Evolutionary conservation across 306 rosid species (phyloP).

Genomic region (Vigna mungo): DNA sequence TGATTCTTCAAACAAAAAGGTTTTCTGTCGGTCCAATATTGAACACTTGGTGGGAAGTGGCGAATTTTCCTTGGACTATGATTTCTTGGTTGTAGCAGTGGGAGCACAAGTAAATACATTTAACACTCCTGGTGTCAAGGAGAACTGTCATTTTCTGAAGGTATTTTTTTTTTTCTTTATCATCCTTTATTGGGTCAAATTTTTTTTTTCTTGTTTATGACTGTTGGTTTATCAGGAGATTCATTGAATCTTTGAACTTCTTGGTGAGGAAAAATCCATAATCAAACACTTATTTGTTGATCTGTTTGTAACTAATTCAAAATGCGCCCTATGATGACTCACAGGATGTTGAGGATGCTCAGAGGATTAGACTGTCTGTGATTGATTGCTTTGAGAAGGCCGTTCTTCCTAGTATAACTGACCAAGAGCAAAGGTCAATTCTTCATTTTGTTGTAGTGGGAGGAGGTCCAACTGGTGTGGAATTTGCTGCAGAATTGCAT

Average conservation of each 20-base stretch:
- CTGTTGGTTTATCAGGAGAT: conserved; percentile 34
- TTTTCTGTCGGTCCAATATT: conserved; percentile 63
- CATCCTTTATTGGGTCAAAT: conserved; percentile 13
- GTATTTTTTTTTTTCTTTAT: conserved; percentile 47
- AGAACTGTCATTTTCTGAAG: conserved; percentile 93
- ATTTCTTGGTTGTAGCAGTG: conserved; percentile 78
- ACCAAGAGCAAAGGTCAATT: conserved; percentile 75
- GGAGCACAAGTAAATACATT: conserved; percentile 97
- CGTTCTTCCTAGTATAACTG: conserved; percentile 77
- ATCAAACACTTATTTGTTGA: conserved; percentile 1
- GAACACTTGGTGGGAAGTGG: conserved; percentile 64
- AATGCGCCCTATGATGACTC: conserved; percentile 33
- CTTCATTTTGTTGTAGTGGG: conserved; percentile 98
- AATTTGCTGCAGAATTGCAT: conserved; percentile 98
- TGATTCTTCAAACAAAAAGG: conserved; percentile 76
- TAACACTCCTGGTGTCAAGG: conserved; percentile 89
- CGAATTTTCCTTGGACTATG: conserved; percentile 81
- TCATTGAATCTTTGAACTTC: conserved; percentile 22
- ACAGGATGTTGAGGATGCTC: conserved; percentile 96
- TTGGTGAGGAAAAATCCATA: conserved; percentile 13
- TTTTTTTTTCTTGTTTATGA: conserved; percentile 14
- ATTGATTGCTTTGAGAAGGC: conserved; percentile 96
- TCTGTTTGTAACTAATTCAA: conserved; percentile 20
- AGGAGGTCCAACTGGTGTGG: conserved; percentile 99
- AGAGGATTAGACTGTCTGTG: conserved; percentile 77